Conservation (phyloP, 2,329 filamentous ascomycete genomes). For the Cladosporium cucumerinum region DNA sequence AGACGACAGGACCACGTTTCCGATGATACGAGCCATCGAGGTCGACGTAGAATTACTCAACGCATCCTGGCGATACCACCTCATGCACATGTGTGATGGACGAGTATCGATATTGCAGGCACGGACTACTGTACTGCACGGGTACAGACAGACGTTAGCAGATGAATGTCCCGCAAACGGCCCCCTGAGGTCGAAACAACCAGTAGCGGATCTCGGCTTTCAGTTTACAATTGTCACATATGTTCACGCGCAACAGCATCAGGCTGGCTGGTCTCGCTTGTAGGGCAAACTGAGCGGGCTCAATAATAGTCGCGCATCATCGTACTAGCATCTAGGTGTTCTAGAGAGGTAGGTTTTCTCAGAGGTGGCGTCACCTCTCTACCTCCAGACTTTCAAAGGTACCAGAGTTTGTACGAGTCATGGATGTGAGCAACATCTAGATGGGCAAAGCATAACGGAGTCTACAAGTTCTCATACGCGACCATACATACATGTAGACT, state of each 20-base stretch:
- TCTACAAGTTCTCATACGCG: not conserved
- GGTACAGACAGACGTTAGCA: not conserved
- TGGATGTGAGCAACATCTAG: rapidly evolving
- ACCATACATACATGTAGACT: too few species aligned
- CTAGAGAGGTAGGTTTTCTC: not conserved
- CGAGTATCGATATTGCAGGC: not conserved
- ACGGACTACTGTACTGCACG: not conserved
- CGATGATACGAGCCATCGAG: not conserved
- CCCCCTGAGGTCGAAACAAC: not conserved
- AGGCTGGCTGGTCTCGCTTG: not conserved
- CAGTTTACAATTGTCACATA: not conserved
- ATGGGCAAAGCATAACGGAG: not conserved
- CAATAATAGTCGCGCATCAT: not conserved
- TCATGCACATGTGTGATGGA: not conserved
- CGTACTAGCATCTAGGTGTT: not conserved
- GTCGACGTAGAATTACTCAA: not conserved
- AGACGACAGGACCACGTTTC: not conserved
- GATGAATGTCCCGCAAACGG: not conserved
- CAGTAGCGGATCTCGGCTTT: not conserved
- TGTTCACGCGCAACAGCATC: not conserved
- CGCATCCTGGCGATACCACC: not conserved
- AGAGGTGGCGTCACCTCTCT: not conserved
- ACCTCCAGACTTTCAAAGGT: not conserved
- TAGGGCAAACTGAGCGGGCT: not conserved
- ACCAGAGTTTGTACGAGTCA: not conserved